Evolutionary conservation across 2,329 filamentous ascomycete species (phyloP), one percentile per base, ranked within the genome.

Genomic region (Xylaria sp.): DNA sequence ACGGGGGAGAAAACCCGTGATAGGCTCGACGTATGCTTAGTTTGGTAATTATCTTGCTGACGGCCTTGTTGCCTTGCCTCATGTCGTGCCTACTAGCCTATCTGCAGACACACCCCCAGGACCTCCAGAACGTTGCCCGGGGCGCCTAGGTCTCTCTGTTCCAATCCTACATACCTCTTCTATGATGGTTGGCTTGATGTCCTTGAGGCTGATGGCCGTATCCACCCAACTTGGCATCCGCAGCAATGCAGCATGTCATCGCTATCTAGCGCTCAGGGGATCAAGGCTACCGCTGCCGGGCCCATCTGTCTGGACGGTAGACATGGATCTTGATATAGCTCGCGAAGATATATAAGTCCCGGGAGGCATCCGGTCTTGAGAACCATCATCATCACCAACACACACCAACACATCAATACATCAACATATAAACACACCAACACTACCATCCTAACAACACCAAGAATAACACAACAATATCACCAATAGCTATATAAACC

Each of bases 191-290:
- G 51, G 27, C 50, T 36, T 34, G 51, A n/a, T 7, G 51, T 55
- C 51, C 12, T 61, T 64, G 70, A 72, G 70, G 69, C 70, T 72
- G 66, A 69, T 69, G 67, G 5, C 1, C n/a, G 45, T 64, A 48
- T 32, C 65, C 63, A 58, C 59, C 32, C 48, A 19, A 19, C 61
- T 67, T 67, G 65, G 64, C 59, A 34, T 30, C 71, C 70, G 62
- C 69, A 64, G 64, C 67, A 63, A 63, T 36, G 34, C 30, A 57
- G 53, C 58, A 69, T 69, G 67, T 58, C 64, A 70, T 68, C 57
- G 48, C 56, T n/a, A n/a, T 66, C 19, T n/a, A 39, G 7, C 47
- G 12, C 12, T 36, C 56, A 50, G 27, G 57, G 64, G 62, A 65
- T 56, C 47, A 34, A 70, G 68, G 64, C 69, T 69, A 36, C 62